phyloP scores from a whole-genome alignment of 2,329 filamentous ascomycete genomes.

The Sphaerulina vaccinii region DNA sequence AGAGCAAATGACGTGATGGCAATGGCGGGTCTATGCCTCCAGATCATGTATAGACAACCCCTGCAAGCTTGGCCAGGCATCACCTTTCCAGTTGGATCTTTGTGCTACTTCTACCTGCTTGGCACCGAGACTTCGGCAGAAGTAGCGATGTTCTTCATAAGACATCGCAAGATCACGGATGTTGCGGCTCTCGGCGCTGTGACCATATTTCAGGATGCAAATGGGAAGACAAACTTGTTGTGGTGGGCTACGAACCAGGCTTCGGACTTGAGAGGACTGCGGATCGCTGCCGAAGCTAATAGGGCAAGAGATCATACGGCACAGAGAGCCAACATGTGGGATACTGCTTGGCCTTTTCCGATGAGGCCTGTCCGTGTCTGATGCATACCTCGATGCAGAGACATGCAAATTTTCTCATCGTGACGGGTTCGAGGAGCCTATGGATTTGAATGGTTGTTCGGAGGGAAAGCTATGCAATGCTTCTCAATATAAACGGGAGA shows the following conservation, averaged over 20 bases:
- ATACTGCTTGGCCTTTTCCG: background rate
- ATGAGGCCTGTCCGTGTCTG: background rate
- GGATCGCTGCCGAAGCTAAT: background rate
- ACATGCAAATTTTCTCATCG: background rate
- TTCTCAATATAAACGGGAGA: too few species aligned
- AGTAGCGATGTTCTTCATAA: background rate
- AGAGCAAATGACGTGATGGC: background rate
- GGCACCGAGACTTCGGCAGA: background rate
- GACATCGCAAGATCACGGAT: background rate
- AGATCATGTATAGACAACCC: background rate
- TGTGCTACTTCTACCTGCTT: background rate
- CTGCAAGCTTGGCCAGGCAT: constrained; percentile 1
- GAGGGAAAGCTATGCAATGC: too few species aligned
- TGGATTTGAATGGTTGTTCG: too few species aligned
- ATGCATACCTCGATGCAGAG: background rate
- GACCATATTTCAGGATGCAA: background rate
- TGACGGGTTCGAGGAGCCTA: background rate
- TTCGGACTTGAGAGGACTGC: too few species aligned
- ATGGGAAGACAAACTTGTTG: background rate
- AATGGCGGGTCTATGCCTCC: background rate
- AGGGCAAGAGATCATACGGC: background rate
- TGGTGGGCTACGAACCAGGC: constrained; percentile 2
- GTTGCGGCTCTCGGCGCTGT: background rate
- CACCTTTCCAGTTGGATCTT: constrained; percentile 1
- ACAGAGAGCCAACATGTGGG: background rate